A percentile compares a stretch with the other conserved stretches of the same genome.
Evolutionary conservation across 768 basidiomycete species (phyloP).

Genomic region (Tephrocybe rancida): DNA sequence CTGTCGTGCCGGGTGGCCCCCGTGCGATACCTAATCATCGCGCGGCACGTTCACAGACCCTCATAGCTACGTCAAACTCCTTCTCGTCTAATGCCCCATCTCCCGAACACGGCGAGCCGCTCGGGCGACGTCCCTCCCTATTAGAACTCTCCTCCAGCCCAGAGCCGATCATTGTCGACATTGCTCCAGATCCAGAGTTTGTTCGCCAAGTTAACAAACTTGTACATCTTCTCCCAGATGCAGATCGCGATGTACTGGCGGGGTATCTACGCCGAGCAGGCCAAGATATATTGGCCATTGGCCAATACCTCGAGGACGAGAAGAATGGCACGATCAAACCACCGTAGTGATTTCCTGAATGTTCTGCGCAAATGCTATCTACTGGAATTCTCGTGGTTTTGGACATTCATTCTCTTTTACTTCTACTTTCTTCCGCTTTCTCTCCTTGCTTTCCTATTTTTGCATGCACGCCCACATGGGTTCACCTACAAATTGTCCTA

Average conservation of each 20-base stretch:
- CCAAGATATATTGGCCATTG: constrained; percentile 84
- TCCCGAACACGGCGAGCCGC: constrained; percentile 26
- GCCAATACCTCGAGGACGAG: constrained; percentile 84
- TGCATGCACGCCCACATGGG: not conserved
- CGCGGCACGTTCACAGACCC: constrained; percentile 67
- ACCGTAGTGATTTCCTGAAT: constrained; percentile 26
- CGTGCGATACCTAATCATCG: constrained; percentile 63
- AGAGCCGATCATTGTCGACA: constrained; percentile 36
- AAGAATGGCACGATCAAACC: constrained; percentile 62
- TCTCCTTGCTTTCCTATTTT: too few relatives aligned
- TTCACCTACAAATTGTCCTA: constrained; percentile 6
- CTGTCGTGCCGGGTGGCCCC: constrained; percentile 73
- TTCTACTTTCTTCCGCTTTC: not conserved
- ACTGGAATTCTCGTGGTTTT: not conserved
- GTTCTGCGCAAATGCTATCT: not conserved
- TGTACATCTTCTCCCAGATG: constrained; percentile 70
- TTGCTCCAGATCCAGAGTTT: constrained; percentile 55
- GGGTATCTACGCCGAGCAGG: constrained; percentile 75
- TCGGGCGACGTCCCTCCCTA: constrained; percentile 42
- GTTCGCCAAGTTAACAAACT: constrained; percentile 71
- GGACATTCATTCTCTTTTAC: constrained; percentile 12
- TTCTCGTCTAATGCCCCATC: constrained; percentile 26
- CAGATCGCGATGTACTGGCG: constrained; percentile 65
- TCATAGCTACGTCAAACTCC: constrained; percentile 42
- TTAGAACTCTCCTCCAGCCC: constrained; percentile 30